Conservation (phyloP, 108 stramenopile genomes). For the Cyclotella choctawhatcheeana region DNA sequence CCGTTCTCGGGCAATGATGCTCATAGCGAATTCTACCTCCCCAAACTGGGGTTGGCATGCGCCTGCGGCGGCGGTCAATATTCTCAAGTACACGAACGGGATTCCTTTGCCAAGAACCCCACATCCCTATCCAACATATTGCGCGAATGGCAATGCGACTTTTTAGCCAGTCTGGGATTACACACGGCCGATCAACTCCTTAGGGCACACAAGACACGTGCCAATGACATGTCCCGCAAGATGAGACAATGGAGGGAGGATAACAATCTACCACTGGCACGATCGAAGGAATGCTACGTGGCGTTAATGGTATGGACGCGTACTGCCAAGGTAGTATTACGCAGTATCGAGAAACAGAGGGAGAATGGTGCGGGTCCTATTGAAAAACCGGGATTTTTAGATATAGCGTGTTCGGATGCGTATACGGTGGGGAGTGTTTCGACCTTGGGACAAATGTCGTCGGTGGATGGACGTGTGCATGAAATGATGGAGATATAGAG, state of each 20-base stretch:
- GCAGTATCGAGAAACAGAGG: slow-evolving; percentile 67
- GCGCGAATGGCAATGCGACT: slow-evolving; percentile 77
- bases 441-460: slow-evolving; percentile 35
- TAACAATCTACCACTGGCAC: slow-evolving; percentile 48
- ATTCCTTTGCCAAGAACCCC: slow-evolving; percentile 57
- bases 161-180: slow-evolving; percentile 58
- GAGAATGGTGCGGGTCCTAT: slow-evolving; percentile 31
- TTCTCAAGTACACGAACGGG: slow-evolving; percentile 8
- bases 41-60: slow-evolving; percentile 79
- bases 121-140: slow-evolving; percentile 68
- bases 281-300: slow-evolving; percentile 66
- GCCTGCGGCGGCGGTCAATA: slow-evolving; percentile 69
- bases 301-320: slow-evolving; percentile 76
- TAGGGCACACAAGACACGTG: slow-evolving; percentile 27
- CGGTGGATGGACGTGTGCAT: slow-evolving; percentile 20
- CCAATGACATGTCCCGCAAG: slow-evolving; percentile 46
- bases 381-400: slow-evolving; percentile 39
- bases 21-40: slow-evolving; percentile 74
- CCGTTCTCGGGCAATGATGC: slow-evolving; percentile 74
- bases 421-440: slow-evolving; percentile 33
- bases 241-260: slow-evolving; percentile 64
- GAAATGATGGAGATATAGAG: slow-evolving; percentile 52
- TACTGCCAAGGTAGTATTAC: slow-evolving; percentile 69
- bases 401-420: slow-evolving; percentile 31
- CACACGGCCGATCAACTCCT: slow-evolving; percentile 48